These are phyloP conservation scores for Triticum dicoccoides DNA, from an alignment of 176 grass and related monocot species.

Conservation along the genomic window DNA sequence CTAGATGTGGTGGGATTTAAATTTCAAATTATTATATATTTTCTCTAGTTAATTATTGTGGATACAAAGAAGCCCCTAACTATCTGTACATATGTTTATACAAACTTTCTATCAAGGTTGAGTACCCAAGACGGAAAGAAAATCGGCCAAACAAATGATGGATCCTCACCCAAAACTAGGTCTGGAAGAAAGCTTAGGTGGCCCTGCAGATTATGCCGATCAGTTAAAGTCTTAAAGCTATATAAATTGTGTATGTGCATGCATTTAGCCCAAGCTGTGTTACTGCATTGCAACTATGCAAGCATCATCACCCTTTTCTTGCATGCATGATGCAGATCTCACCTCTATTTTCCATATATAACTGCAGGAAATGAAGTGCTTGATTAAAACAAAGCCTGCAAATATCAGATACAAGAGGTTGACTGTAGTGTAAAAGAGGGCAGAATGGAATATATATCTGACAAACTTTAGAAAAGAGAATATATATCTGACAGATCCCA, in stretches of 20 bases:
- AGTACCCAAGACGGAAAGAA: neutral
- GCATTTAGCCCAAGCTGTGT: neutral
- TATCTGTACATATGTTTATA: neutral
- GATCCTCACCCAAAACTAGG: neutral
- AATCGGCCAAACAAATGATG: neutral
- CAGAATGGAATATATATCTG: conserved; percentile 33
- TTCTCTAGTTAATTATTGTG: neutral
- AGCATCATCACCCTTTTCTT: neutral
- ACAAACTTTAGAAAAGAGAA: neutral
- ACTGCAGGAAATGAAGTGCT: neutral
- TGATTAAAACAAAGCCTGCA: neutral
- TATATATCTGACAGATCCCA: conserved; percentile 24
- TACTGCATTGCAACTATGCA: neutral
- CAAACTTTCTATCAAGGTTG: neutral
- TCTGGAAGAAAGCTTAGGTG: neutral
- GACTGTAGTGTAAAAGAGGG: conserved; percentile 9
- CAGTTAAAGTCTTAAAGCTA: neutral
- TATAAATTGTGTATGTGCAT: neutral
- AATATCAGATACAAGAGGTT: neutral
- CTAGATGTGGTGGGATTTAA: neutral
- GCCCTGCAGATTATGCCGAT: neutral
- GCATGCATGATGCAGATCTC: neutral
- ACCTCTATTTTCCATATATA: neutral
- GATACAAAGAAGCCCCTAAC: neutral
- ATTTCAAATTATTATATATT: neutral